Evolutionary conservation across 169 alveolate genomes (phyloP).

Genomic region (Theileria luwenshuni): DNA sequence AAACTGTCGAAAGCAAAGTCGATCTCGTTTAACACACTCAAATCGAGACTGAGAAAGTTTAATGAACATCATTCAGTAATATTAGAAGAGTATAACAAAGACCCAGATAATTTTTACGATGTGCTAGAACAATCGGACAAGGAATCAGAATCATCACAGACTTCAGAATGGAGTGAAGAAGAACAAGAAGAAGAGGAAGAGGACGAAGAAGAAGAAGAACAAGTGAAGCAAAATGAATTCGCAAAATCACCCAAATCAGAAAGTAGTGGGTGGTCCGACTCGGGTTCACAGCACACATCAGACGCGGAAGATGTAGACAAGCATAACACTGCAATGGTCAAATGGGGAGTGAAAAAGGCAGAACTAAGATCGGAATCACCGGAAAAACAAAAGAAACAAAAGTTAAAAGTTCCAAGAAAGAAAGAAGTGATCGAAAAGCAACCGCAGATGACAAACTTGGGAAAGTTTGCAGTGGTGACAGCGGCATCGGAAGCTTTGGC

Average conservation of each 20-base stretch:
- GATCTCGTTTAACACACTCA: constrained; percentile 78
- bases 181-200: constrained; percentile 32
- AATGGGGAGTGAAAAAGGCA: constrained; percentile 84
- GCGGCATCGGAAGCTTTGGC: constrained; percentile 66
- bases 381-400: constrained; percentile 65
- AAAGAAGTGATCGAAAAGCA: constrained; percentile 72
- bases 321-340: constrained; percentile 82
- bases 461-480: constrained; percentile 32
- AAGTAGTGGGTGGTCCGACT: constrained; percentile 84
- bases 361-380: constrained; percentile 51
- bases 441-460: constrained; percentile 15
- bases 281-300: constrained; percentile 65
- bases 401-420: constrained; percentile 71
- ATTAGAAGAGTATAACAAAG: constrained; percentile 74
- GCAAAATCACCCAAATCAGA: constrained; percentile 61
- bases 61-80: constrained; percentile 76
- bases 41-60: constrained; percentile 81
- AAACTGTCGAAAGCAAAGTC: constrained; percentile 80
- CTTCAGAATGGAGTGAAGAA: constrained; percentile 22
- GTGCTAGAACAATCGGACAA: constrained; percentile 53
- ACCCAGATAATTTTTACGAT: constrained; percentile 77
- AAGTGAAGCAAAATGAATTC: constrained; percentile 14
- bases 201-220: constrained; percentile 18
- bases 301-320: constrained; percentile 79
- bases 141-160: constrained; percentile 57